A percentile compares a stretch with the other conserved stretches of the same genome.
Evolutionary conservation across 2,329 filamentous ascomycete genomes (phyloP).

Genomic region (Hymenotorrendiella dingleyae): DNA sequence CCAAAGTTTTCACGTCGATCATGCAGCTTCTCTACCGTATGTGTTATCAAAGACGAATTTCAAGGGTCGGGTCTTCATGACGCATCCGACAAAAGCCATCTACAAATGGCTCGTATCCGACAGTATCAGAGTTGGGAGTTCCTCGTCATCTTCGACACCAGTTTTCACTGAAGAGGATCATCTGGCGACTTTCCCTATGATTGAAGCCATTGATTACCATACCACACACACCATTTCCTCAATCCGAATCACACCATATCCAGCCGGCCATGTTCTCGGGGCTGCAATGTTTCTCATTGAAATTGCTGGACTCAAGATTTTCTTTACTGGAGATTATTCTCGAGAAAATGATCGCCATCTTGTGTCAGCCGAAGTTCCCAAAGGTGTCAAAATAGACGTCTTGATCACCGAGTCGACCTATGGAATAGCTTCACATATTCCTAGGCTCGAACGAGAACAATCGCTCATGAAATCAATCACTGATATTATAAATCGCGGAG

Average conservation of each 20-base stretch:
- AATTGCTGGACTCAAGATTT: conserved; percentile 91
- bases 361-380: conserved; percentile 86
- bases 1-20: conserved; percentile 89
- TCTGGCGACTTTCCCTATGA: conserved; percentile 84
- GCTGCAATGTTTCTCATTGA: conserved; percentile 98
- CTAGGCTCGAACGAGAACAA: conserved; percentile 83
- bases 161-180: conserved; percentile 96
- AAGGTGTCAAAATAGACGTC: conserved; percentile 86
- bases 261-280: conserved; percentile 94
- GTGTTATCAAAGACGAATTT: conserved; percentile 98
- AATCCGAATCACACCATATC: conserved; percentile 93
- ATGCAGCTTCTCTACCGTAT: conserved; percentile 97
- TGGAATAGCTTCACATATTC: conserved; percentile 89
- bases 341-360: conserved; percentile 92
- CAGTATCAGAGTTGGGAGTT: conserved; percentile 81
- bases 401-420: conserved; percentile 98
- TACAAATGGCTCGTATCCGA: conserved; percentile 99
- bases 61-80: conserved; percentile 96
- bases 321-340: conserved; percentile 97
- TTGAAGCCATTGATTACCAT: conserved; percentile 97
- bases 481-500: conserved; percentile 81
- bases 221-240: conserved; percentile 96
- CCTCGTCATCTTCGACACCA: conserved; percentile 60
- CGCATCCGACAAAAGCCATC: conserved; percentile 96
- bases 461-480: conserved; percentile 95